These are phyloP conservation scores for Wickerhamomyces sp. DNA, from an alignment of 1,139 yeast species.

Conservation along the genomic window DNA sequence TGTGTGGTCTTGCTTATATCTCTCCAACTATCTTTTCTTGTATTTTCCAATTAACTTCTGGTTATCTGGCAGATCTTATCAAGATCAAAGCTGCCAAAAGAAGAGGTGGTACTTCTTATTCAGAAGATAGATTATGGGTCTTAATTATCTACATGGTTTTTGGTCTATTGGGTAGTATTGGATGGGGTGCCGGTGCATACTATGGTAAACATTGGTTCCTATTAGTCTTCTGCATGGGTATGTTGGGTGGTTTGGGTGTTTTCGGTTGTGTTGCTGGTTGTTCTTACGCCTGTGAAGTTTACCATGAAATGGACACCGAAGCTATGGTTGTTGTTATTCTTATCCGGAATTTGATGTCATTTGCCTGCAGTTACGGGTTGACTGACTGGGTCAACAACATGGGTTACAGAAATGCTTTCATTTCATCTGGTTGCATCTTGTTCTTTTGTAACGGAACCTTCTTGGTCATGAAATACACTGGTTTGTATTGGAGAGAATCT, in stretches of 20 bases:
- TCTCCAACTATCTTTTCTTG: slow-evolving; percentile 36
- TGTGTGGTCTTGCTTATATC: slow-evolving; percentile 38
- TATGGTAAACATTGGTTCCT: slow-evolving; percentile 46
- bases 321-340: slow-evolving; percentile 43
- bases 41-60: slow-evolving; percentile 31
- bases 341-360: slow-evolving; percentile 38
- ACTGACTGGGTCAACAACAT: slow-evolving; percentile 42
- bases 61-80: slow-evolving; percentile 34
- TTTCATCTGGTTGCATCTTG: slow-evolving; percentile 39
- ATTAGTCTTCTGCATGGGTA: slow-evolving; percentile 49
- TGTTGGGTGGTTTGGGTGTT: slow-evolving; percentile 41
- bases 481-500: slow-evolving; percentile 33
- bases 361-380: slow-evolving; percentile 44
- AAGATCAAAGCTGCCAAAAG: slow-evolving; percentile 32
- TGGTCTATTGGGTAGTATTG: slow-evolving; percentile 33
- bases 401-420: slow-evolving; percentile 41
- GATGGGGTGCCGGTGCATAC: slow-evolving; percentile 41
- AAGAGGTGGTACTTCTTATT: slow-evolving; percentile 33
- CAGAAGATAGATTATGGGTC: slow-evolving; percentile 40
- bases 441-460: slow-evolving; percentile 38
- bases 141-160: slow-evolving; percentile 30
- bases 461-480: slow-evolving; percentile 34
- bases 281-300: slow-evolving; percentile 50
- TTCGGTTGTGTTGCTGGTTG: slow-evolving; percentile 50
- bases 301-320: slow-evolving; percentile 49